Evolutionary conservation across 352 stramenopile genomes (phyloP).

Genomic region (Phytophthora cryptogea): DNA sequence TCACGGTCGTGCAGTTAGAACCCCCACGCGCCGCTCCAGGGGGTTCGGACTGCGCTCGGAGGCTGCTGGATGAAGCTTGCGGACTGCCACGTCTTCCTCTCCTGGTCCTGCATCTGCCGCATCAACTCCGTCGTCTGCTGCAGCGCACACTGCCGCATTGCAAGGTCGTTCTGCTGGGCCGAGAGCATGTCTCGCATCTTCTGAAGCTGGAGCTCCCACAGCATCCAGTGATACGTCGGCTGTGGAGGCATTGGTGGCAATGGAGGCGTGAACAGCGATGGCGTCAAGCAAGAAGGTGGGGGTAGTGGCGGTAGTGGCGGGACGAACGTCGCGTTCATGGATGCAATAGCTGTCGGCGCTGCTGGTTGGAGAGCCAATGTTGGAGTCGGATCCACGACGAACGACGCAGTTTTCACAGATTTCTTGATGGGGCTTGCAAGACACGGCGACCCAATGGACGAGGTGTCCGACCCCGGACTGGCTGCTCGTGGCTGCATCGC

Average conservation of each 20-base stretch:
- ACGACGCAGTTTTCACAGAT: constrained; percentile 1
- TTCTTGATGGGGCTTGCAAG: constrained; percentile 1
- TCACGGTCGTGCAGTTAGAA: background rate
- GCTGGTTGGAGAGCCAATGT: background rate
- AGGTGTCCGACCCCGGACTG: background rate
- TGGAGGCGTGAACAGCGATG: constrained; percentile 4
- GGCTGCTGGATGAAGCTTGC: constrained; percentile 3
- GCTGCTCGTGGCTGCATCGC: constrained; percentile 1
- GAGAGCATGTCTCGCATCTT: constrained; percentile 22
- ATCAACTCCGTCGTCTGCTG: constrained; percentile 27
- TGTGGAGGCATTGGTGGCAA: constrained; percentile 6
- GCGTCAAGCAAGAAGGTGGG: background rate
- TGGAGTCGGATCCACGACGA: constrained; percentile 7
- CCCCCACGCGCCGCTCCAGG: constrained; percentile 6
- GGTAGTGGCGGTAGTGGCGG: constrained; percentile 4
- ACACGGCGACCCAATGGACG: background rate
- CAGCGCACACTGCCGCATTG: constrained; percentile 17
- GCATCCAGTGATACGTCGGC: constrained; percentile 20
- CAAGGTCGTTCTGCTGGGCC: constrained; percentile 23
- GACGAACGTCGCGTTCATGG: background rate
- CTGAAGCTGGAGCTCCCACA: constrained; percentile 27
- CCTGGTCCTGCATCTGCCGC: constrained; percentile 20
- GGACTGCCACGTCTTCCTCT: constrained; percentile 11
- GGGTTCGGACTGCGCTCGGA: background rate
- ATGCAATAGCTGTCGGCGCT: background rate